Evolutionary conservation across 306 rosid genomes (phyloP).

Genomic region (Vigna reflexopilosa): DNA sequence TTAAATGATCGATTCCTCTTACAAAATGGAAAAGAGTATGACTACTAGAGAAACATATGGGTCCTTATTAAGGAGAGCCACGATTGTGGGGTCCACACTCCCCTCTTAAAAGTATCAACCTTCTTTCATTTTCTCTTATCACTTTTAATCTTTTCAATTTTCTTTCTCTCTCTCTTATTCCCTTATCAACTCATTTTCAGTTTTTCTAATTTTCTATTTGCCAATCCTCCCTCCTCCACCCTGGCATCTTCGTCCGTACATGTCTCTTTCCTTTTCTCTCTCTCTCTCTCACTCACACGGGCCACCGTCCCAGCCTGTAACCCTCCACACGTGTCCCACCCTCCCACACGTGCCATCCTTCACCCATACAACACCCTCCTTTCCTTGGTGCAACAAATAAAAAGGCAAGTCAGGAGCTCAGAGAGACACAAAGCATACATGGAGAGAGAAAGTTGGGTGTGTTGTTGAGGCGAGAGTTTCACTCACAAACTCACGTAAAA

Average conservation of each 20-base stretch:
- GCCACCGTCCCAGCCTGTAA: constrained; percentile 53
- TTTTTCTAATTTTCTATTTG: background rate
- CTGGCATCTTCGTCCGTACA: constrained; percentile 90
- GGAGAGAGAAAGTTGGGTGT: constrained; percentile 17
- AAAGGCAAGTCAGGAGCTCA: constrained; percentile 54
- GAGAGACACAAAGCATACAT: constrained; percentile 17
- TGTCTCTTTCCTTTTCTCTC: constrained; percentile 49
- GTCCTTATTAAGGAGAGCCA: constrained; percentile 44
- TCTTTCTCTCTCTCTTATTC: constrained; percentile 1
- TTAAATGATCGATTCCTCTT: background rate
- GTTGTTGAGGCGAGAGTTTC: background rate
- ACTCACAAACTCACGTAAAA: constrained; percentile 15
- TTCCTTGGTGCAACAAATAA: constrained; percentile 87
- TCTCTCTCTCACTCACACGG: constrained; percentile 42
- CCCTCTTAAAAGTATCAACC: constrained; percentile 48
- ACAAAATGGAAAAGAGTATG: background rate
- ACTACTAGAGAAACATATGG: constrained; percentile 16
- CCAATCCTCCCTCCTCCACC: constrained; percentile 57
- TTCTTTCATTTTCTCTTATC: background rate
- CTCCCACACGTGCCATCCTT: constrained; percentile 45
- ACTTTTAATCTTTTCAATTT: background rate
- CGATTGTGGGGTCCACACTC: constrained; percentile 22
- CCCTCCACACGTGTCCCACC: constrained; percentile 41
- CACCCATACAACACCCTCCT: constrained; percentile 57
- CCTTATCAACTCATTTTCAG: background rate